These are phyloP conservation scores for Cladophialophora bantiana DNA, from an alignment of 2,329 filamentous ascomycete genomes.

Conservation along the genomic window DNA sequence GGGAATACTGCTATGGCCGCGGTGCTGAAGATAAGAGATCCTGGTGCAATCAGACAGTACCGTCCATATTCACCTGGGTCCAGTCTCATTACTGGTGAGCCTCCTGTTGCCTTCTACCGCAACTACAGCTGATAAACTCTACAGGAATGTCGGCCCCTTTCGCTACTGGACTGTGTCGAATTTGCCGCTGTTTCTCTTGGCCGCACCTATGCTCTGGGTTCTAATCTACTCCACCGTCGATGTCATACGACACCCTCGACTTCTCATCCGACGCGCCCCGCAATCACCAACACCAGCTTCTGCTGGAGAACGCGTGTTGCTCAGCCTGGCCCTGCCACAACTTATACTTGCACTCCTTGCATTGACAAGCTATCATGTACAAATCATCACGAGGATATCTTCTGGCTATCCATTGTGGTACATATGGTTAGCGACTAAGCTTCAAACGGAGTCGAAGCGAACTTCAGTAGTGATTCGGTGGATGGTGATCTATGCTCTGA, in stretches of 20 bases:
- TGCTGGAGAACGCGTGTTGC: conserved; percentile 26
- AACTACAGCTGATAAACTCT: conserved; percentile 34
- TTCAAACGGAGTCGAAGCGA: conserved; percentile 14
- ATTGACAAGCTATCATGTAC: conserved; percentile 84
- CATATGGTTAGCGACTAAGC: conserved; percentile 65
- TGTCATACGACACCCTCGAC: conserved; percentile 15
- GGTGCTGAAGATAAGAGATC: conserved; percentile 54
- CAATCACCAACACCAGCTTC: conserved; percentile 10
- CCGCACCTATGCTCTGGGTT: conserved; percentile 75
- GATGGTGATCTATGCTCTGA: conserved; percentile 80
- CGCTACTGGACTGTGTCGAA: conserved; percentile 90
- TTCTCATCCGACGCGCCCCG: conserved; percentile 1
- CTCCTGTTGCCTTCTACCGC: background rate
- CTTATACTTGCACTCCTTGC: conserved; percentile 73
- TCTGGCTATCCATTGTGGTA: conserved; percentile 93
- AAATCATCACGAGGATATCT: conserved; percentile 88
- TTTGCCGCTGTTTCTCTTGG: conserved; percentile 84
- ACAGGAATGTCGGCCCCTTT: conserved; percentile 85
- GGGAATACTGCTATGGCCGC: conserved; percentile 66
- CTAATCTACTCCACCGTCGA: conserved; percentile 66
- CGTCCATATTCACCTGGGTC: conserved; percentile 91
- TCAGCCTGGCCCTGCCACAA: conserved; percentile 73
- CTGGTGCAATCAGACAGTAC: conserved; percentile 78
- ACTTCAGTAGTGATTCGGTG: conserved; percentile 61
- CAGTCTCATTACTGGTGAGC: conserved; percentile 88